Conservation (phyloP, 129 eudicot species). For the Gnaphalium uliginosum region DNA sequence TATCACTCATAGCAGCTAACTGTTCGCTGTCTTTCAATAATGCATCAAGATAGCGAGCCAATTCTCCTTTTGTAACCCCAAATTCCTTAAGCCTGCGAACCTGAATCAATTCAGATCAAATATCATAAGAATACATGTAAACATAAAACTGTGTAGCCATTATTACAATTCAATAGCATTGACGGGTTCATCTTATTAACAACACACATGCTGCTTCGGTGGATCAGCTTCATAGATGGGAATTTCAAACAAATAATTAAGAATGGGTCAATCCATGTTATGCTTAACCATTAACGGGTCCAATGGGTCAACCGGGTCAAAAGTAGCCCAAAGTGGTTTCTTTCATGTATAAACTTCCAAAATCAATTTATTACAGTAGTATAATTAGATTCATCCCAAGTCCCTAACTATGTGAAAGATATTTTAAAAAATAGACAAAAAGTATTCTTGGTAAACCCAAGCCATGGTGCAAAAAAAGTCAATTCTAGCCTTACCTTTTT, state of each 20-base stretch:
- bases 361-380: neutral
- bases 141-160: conserved; percentile 1
- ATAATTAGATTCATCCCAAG: neutral
- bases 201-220: neutral
- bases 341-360: neutral
- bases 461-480: neutral
- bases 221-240: neutral
- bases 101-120: conserved; percentile 41
- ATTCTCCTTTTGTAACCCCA: conserved; percentile 96
- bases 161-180: conserved; percentile 2
- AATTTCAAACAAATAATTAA: no score
- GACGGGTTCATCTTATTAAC: neutral
- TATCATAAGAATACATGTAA: conserved; percentile 2
- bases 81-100: conserved; percentile 97
- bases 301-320: neutral
- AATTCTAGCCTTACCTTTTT: neutral
- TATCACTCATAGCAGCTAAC: conserved; percentile 96
- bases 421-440: neutral
- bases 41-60: conserved; percentile 89
- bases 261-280: neutral
- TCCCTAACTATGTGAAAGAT: neutral
- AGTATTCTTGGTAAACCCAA: conserved; percentile 7
- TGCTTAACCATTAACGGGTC: neutral
- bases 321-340: neutral
- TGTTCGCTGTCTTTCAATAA: conserved; percentile 94